Base-by-base conservation (phyloP, 768 basidiomycete genomes). In the Butyriboletus loyo region DNA sequence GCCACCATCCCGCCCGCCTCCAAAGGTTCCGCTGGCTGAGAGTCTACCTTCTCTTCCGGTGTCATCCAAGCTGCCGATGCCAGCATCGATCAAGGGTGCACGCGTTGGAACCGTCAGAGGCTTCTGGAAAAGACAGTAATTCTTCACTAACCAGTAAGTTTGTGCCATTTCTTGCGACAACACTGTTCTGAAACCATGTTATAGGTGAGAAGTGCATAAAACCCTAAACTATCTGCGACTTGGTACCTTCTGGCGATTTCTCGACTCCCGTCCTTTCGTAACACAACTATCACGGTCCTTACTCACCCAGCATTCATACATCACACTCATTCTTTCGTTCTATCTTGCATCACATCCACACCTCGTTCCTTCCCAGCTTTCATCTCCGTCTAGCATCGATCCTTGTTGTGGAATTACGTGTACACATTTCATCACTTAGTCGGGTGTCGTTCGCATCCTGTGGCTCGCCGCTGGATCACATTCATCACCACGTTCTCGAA, bases 371-470 rank as follows among this genome's bases (percentile, higher is more conserved):
- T 65, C 40, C 50, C 37, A 45, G 63, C 30, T 50, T 65, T 49
- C 54, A 46, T 54, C 49, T 58, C 52, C 22, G 31, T 50, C 59
- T 39, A 34, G 60, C 55, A 60, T 60, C 58, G 46, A 56, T 48
- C 50, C 48, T 39, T 64, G 66, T 67, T 67, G 66, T 67, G 67
- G 67, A 65, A 67, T 60, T 67, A 69, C 52, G 56, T 67, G 68
- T 67, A 68, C 52, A 67, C 65, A 66, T 52, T 54, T 56, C 13
- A 46, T 39, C 55, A 32, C 52, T 42, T 42, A 31, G n/a, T 51
- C 39, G 49, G 55, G 58, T 41, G 49, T 52, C 61, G 39, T 59
- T 54, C 31, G 50, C 52, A 38, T 42, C 52, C 45, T 49, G 21
- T 39, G 15, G 34, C 49, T 46, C 49, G 28, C 50, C 37, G 19